Percentiles rank a stretch among this genome's conserved stretches.
Conservation (phyloP, 1,284 basidiomycete genomes). For the Papiliotrema fonsecae region DNA sequence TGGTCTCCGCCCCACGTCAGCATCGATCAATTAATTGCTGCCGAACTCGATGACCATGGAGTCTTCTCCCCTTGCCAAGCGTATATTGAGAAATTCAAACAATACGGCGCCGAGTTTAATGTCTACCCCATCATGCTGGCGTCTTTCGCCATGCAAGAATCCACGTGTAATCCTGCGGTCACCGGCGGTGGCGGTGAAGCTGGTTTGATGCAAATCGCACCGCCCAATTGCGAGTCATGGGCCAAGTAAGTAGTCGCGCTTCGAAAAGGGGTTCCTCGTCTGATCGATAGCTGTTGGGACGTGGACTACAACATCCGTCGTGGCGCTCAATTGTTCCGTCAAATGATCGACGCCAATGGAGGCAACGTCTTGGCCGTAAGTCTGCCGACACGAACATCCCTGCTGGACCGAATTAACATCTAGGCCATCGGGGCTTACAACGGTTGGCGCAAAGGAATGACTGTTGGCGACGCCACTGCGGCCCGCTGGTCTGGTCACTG, state of each 20-base stretch:
- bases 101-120: conserved; percentile 52
- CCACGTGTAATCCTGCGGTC: conserved; percentile 63
- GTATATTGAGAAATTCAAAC: conserved; percentile 57
- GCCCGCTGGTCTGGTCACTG: conserved; percentile 58
- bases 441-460: conserved; percentile 65
- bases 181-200: conserved; percentile 74
- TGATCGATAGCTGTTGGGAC: conserved; percentile 29
- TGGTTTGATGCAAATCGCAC: conserved; percentile 76
- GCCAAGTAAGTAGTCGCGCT: not conserved
- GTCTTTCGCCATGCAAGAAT: conserved; percentile 78
- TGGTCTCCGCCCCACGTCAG: conserved; percentile 49
- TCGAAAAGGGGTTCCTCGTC: no score
- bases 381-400: not conserved
- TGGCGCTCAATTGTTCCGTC: conserved; percentile 29
- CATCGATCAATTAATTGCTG: conserved; percentile 54
- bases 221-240: conserved; percentile 62
- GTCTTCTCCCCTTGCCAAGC: conserved; percentile 61
- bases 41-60: conserved; percentile 55
- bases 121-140: conserved; percentile 61
- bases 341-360: conserved; percentile 53
- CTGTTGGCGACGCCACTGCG: conserved; percentile 58
- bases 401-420: not conserved
- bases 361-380: conserved; percentile 56
- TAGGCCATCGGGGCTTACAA: conserved; percentile 68
- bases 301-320: conserved; percentile 57